These are phyloP conservation scores for Barnettozyma californica DNA, from an alignment of 805 yeast species.

Conservation along the genomic window DNA sequence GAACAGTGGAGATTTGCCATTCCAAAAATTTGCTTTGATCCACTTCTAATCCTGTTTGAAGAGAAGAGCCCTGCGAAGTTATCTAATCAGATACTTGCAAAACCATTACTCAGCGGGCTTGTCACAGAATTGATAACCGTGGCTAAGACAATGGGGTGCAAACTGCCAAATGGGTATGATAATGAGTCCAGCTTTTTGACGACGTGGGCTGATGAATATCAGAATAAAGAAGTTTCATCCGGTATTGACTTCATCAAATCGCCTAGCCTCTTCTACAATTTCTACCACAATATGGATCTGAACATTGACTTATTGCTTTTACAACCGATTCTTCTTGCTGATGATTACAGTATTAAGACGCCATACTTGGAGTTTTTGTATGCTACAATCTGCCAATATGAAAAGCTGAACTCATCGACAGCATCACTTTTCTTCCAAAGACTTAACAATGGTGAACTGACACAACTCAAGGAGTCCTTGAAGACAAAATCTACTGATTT, in stretches of 20 bases:
- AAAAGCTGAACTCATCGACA: constrained; percentile 24
- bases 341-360: constrained; percentile 78
- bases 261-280: constrained; percentile 64
- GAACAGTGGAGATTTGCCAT: constrained; percentile 85
- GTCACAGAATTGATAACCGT: constrained; percentile 70
- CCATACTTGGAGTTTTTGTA: constrained; percentile 88
- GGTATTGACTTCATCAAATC: constrained; percentile 34
- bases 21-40: constrained; percentile 72
- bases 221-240: constrained; percentile 19
- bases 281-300: constrained; percentile 48
- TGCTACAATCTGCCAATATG: constrained; percentile 66
- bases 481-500: not conserved
- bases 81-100: constrained; percentile 66
- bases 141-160: constrained; percentile 72
- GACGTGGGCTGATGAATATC: constrained; percentile 45
- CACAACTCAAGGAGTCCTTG: constrained; percentile 1
- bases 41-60: constrained; percentile 71
- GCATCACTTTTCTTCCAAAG: constrained; percentile 23
- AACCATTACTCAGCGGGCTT: constrained; percentile 79
- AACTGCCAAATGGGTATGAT: constrained; percentile 63
- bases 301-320: constrained; percentile 72
- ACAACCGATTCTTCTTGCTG: constrained; percentile 87
- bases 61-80: constrained; percentile 56
- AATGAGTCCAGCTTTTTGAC: constrained; percentile 55
- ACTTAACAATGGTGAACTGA: constrained; percentile 10